Percentiles rank a stretch among this genome's conserved stretches.
Evolutionary conservation across 345 rosid genomes (phyloP).

Genomic region (Gossypioides kirkii): DNA sequence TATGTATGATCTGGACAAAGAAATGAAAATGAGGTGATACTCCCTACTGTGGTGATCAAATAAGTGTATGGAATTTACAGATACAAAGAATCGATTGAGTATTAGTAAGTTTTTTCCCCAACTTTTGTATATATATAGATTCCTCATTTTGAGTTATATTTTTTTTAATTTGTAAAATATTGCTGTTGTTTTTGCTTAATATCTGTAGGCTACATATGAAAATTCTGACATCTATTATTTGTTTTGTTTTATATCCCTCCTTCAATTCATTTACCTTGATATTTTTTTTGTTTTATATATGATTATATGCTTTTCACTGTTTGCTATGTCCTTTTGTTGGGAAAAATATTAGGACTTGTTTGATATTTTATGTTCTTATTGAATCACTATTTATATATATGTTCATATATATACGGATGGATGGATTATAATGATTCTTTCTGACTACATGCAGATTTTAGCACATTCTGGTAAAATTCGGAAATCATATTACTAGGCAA

Average conservation of each 20-base stretch:
- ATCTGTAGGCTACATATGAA: not conserved
- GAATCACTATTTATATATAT: not conserved
- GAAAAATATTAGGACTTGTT: not conserved
- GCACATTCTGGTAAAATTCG: slow-evolving; percentile 3
- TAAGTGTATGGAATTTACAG: not conserved
- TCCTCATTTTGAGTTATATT: not conserved
- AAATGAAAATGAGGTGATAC: not conserved
- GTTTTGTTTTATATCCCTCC: not conserved
- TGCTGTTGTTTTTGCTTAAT: not conserved
- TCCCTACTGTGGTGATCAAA: not conserved
- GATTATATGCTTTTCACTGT: too few species aligned
- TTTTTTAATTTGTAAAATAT: not conserved
- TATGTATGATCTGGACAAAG: slow-evolving; percentile 13
- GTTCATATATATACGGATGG: too few species aligned
- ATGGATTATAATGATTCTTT: not conserved
- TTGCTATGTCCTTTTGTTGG: too few species aligned
- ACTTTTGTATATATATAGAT: not conserved
- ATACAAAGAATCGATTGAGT: not conserved
- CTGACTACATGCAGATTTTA: slow-evolving; percentile 8
- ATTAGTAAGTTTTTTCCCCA: not conserved
- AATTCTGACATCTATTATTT: not conserved
- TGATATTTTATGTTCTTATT: not conserved
- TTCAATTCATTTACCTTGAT: too few species aligned
- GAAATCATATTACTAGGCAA: not conserved
- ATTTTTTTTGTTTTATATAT: too few species aligned